A percentile compares a stretch with the other conserved stretches of the same genome.
These are phyloP conservation scores for Wallacemonas collosoma DNA, from an alignment of 208 protist species.

Conservation along the genomic window DNA sequence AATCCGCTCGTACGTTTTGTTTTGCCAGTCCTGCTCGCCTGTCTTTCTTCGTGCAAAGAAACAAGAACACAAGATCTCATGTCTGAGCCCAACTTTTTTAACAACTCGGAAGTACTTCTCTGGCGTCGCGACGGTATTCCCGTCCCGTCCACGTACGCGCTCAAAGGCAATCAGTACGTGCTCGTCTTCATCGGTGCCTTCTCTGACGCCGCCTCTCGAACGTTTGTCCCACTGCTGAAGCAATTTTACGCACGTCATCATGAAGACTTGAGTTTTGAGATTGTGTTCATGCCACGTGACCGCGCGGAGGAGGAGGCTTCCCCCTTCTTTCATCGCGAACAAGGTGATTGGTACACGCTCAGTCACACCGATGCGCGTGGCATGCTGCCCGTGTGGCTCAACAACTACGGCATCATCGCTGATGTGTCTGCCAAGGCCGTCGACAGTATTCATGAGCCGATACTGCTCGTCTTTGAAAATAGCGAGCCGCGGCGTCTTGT, in stretches of 20 bases:
- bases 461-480: slow-evolving; percentile 14
- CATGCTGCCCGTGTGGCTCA: slow-evolving; percentile 4
- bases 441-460: not conserved
- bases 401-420: slow-evolving; percentile 3
- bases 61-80: not conserved
- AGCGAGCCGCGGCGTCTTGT: slow-evolving; percentile 1
- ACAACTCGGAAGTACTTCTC: slow-evolving; percentile 17
- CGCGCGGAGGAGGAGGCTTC: slow-evolving; percentile 19
- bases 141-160: slow-evolving; percentile 11
- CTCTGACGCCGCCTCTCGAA: slow-evolving; percentile 49
- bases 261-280: slow-evolving; percentile 28
- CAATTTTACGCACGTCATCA: slow-evolving; percentile 25
- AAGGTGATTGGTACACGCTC: slow-evolving; percentile 3
- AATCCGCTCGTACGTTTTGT: too few species aligned
- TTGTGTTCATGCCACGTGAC: slow-evolving; percentile 51
- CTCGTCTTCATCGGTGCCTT: slow-evolving; percentile 52
- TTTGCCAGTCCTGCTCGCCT: not conserved
- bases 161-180: slow-evolving; percentile 29
- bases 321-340: not conserved
- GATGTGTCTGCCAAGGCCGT: not conserved
- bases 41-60: not conserved
- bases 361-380: slow-evolving; percentile 3
- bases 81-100: slow-evolving; percentile 18
- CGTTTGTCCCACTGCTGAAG: slow-evolving; percentile 48
- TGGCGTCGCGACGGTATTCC: slow-evolving; percentile 22